Base-by-base conservation (phyloP, 1,284 basidiomycete species). In the Hymenochaete sp. region DNA sequence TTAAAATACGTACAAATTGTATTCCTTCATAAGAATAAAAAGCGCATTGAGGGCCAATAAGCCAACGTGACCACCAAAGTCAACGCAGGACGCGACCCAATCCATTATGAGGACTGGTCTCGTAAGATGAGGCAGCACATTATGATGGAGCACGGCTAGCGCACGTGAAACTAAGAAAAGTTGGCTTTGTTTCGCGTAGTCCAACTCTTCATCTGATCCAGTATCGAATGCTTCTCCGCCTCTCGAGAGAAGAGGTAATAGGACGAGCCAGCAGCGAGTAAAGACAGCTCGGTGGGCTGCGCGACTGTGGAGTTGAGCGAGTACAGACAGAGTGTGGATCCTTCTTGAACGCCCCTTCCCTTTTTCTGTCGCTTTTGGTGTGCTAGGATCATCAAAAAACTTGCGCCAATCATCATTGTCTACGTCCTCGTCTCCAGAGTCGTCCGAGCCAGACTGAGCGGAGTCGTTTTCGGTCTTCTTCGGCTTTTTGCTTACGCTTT, bases 71-170 rank as follows among this genome's bases (percentile, higher is more conserved):
- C 43, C 43, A 25, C 87, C 88, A 53, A 75, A 71, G 61, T 95
- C 93, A 27, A 96, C 85, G 53, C 90, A 87, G 9, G 77, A 77
- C 25, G 87, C 82, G 26, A 98, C 73, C 87, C 93, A 98, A 64
- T 98, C 95, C 77, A 96, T 93, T 11, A 95, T 74, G 42, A 95
- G 63, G 4, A 93, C 70, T 0, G 88, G 77, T 41, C 85, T 67
- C 3, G 83, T 86, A 45, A 96, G 62, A 61, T 93, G 80, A 0
- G 93, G 93, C 57, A 96, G 66, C 16, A 96, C 83, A 10, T 84
- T 79, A 6, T 79, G 71, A 62, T 96, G 91, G 67, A 96, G 76
- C 7, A 92, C 72, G 52, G 83, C 82, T 39, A 96, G 64, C 2
- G 77, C 79, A 28, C 85, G 71, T 36, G 78, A 73, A 2, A 71